phyloP scores from a whole-genome alignment of 164 flowering plant species.

The Nymphaea colorata region DNA sequence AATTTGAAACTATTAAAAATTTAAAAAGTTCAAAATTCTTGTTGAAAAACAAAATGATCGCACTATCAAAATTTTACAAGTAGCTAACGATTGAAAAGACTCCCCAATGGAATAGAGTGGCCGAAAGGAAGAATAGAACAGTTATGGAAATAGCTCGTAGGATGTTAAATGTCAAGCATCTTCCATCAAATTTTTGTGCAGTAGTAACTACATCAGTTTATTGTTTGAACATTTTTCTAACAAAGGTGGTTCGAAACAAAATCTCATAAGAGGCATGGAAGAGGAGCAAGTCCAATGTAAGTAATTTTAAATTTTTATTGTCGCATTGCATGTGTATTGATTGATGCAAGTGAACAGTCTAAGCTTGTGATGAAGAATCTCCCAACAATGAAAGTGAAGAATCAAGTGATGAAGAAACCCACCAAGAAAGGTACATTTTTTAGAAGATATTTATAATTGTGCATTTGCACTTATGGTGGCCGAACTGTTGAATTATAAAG shows the following conservation, averaged over 20 bases:
- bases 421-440: no score
- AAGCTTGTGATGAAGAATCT: not conserved
- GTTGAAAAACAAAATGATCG: no score
- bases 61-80: no score
- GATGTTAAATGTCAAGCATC: not conserved
- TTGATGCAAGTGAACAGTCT: not conserved
- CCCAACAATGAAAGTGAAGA: no score
- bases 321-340: not conserved
- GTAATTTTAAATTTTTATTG: no score
- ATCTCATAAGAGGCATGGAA: not conserved
- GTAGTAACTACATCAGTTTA: not conserved
- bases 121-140: not conserved
- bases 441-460: not conserved
- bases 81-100: no score
- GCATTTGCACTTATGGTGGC: not conserved
- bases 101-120: not conserved
- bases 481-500: constrained; percentile 5
- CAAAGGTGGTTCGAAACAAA: not conserved
- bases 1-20: no score
- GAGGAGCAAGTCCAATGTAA: not conserved
- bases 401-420: no score
- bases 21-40: no score
- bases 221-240: not conserved
- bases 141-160: not conserved
- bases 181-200: not conserved